These are phyloP conservation scores for Trametes elegans DNA, from an alignment of 768 basidiomycete genomes.

Conservation along the genomic window DNA sequence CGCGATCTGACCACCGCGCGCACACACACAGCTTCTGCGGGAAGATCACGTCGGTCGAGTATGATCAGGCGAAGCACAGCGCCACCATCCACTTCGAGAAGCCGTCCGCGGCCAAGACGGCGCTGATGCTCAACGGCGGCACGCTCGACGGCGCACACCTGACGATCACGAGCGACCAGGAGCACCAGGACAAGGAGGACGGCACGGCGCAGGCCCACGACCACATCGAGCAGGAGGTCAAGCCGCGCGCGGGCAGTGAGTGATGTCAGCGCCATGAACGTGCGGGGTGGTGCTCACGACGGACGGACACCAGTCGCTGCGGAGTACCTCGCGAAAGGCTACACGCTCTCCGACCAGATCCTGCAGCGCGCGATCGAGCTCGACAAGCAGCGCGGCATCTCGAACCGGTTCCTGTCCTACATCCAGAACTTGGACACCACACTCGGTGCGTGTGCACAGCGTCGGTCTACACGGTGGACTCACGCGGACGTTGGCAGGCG, in stretches of 20 bases:
- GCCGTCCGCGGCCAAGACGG: constrained; percentile 78
- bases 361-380: constrained; percentile 78
- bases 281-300: background rate
- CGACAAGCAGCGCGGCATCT: constrained; percentile 87
- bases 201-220: constrained; percentile 39
- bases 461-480: too few species aligned
- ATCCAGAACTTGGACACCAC: constrained; percentile 69
- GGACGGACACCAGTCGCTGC: constrained; percentile 62
- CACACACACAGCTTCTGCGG: constrained; percentile 72
- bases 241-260: constrained; percentile 84
- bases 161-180: constrained; percentile 65
- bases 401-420: constrained; percentile 77
- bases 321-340: constrained; percentile 91
- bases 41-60: constrained; percentile 72
- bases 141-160: constrained; percentile 71
- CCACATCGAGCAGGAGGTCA: constrained; percentile 79
- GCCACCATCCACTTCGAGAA: constrained; percentile 89
- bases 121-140: constrained; percentile 80
- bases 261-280: background rate
- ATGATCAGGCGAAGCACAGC: constrained; percentile 41
- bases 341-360: constrained; percentile 72
- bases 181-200: constrained; percentile 54
- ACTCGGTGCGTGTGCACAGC: constrained; percentile 48
- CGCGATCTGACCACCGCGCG: constrained; percentile 1
- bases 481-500: constrained; percentile 22